Base-by-base conservation (phyloP, 2,329 filamentous ascomycete species). In the Camillea tinctor region DNA sequence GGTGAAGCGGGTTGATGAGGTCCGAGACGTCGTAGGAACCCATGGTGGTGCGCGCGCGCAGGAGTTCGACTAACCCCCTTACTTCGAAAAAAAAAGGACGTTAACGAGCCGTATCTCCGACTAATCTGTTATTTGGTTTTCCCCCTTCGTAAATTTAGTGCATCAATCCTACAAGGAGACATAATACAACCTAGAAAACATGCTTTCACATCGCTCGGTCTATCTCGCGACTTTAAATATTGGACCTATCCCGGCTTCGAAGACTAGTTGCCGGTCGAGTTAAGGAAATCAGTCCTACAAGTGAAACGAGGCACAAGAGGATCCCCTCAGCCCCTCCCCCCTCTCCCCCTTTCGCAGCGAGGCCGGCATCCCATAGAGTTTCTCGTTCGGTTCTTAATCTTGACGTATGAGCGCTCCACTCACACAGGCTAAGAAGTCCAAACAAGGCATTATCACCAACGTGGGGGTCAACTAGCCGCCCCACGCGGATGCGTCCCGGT, bases 1-100 rank as follows among this genome's bases (percentile, higher is more conserved):
- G 77, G 64, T 80, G 79, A 57, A 83, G 75, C 20, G 79, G 78
- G 67, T 83, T 81, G 54, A 82, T 50, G 22, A 55, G 49, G 50
- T 60, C 58, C 21, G 64, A n/a, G 22, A 52, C 50, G 11, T 69
- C 62, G 60, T 51, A 57, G 21, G 67, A 69, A 61, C 62, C 64
- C 67, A 70, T 70, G 53, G 53, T 52, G n/a, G 26, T 63, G 19
- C 7, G 24, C 59, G 56, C 60, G 51, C 50, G 36, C 9, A 40
- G 36, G 4, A 44, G 11, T 6, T 44, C 36, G 36, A 44, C 6
- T 13, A n/a, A 9, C 4, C 36, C 36, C 36, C 17, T 44, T 44
- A 44, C 17, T 44, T 44, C 17, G 36, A 44, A 6, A n/a, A n/a
- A n/a, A n/a, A n/a, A n/a, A n/a, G n/a, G 36, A 6, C 17, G 5